Percentiles rank a stretch among this genome's conserved stretches.
These are phyloP conservation scores for Durio zibethinus DNA, from an alignment of 345 rosid species.

Conservation along the genomic window DNA sequence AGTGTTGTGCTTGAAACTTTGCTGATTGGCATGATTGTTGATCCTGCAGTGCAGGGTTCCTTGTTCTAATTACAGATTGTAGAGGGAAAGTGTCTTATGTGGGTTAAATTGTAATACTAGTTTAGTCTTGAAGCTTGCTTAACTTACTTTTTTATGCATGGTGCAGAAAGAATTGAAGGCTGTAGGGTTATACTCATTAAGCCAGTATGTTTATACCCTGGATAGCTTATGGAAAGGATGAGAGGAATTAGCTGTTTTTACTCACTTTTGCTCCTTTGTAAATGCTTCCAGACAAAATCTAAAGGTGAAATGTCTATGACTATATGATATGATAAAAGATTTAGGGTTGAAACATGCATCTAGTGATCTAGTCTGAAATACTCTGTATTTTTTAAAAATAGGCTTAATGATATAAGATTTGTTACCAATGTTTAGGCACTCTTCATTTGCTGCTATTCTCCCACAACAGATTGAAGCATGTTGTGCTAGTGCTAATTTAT, in stretches of 20 bases:
- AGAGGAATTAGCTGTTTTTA: background rate
- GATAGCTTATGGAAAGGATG: background rate
- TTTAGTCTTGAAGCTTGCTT: background rate
- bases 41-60: background rate
- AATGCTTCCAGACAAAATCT: background rate
- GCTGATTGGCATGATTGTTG: background rate
- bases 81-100: background rate
- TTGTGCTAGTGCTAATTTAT: conserved; percentile 6
- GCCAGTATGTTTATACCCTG: background rate
- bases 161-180: background rate
- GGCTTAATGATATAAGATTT: background rate
- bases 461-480: background rate
- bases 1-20: background rate
- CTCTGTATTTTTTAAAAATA: background rate
- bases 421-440: background rate
- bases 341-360: background rate
- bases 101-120: background rate
- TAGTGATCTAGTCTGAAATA: too few relatives aligned
- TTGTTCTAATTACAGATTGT: background rate
- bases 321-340: background rate
- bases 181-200: background rate
- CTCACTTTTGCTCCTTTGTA: background rate
- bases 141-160: background rate
- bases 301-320: background rate
- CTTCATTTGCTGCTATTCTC: background rate